Conservation (phyloP, 2,329 filamentous ascomycete genomes). For the Exophiala oligosperma region DNA sequence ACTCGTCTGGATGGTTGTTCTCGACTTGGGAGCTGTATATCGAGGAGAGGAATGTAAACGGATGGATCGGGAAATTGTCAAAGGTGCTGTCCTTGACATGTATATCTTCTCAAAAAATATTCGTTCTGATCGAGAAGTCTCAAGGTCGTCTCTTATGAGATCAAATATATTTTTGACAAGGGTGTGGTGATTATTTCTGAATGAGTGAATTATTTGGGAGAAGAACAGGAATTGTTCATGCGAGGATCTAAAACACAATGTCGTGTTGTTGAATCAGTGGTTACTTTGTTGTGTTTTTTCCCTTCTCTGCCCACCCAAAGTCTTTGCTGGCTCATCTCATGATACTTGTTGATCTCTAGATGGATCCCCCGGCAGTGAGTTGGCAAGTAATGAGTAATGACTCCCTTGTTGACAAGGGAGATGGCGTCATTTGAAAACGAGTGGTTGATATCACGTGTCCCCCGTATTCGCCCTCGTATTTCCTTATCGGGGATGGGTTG, state of each 20-base stretch:
- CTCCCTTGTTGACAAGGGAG: background rate
- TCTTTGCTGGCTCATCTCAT: no score
- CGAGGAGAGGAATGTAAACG: background rate
- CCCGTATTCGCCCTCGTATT: no score
- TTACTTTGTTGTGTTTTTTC: background rate
- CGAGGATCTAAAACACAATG: background rate
- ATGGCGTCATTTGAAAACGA: background rate
- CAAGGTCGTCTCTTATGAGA: no score
- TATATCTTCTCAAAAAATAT: background rate
- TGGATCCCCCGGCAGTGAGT: background rate
- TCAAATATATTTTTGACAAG: no score
- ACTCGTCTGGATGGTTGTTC: no score
- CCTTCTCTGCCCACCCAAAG: constrained; percentile 8
- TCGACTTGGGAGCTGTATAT: background rate
- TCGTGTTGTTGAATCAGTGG: no score
- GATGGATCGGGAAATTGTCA: background rate
- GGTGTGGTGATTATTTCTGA: no score
- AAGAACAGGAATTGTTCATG: background rate
- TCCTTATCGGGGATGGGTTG: background rate
- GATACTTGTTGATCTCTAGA: background rate
- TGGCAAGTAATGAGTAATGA: background rate
- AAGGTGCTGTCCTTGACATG: constrained; percentile 3
- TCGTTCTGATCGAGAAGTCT: no score
- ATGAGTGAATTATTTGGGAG: no score
- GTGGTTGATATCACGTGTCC: background rate